Base-by-base conservation (phyloP, 495 filamentous ascomycete genomes). In the Aspergillus taichungensis region DNA sequence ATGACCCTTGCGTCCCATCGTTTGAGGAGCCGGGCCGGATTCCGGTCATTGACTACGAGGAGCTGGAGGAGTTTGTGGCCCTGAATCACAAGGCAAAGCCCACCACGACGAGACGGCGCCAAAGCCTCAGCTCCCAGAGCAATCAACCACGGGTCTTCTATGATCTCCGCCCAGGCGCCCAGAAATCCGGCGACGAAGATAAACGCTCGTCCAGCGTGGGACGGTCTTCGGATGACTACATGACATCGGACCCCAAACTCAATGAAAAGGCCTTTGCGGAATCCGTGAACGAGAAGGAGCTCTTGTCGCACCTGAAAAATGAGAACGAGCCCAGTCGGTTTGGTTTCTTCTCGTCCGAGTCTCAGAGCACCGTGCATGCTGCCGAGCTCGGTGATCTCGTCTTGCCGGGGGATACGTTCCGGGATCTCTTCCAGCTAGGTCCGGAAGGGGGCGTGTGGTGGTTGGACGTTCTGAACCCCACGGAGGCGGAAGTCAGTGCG, bases 331-430 rank as follows among this genome's bases (percentile, higher is more conserved):
- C 75, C 11, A 87, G 79, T 60, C 80, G 91, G 0, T 96, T 92
- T 63, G 90, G 87, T 45, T 96, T 97, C 65, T 98, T 98, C 65
- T 95, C 88, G 0, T 95, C 94, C 0, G 86, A 90, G 30, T 82
- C 86, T 54, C 88, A 96, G 55, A 84, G 84, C 30, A 94, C 88
- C 5, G 84, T 97, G 42, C 88, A 96, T 56, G 87, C 92, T 24
- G 75, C 86, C 1, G 87, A 92, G 47, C 72, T 98, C 51, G 89
- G 85, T 14, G 91, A 86, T 49, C 72, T 98, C 9, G 75, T 98
- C 31, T 72, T 92, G 32, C 87, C 90, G 1, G 91, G 87, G 9
- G 90, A 95, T 62, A 84, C 78, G 43, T 85, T 95, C 56, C 81
- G 87, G 9, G 88, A 89, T 33, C 79, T 98, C 6, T 98, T 98